Percentiles rank a stretch among this genome's conserved stretches.
Conservation (phyloP, 2,329 filamentous ascomycete species). For the Tolypocladium endophyticum region DNA sequence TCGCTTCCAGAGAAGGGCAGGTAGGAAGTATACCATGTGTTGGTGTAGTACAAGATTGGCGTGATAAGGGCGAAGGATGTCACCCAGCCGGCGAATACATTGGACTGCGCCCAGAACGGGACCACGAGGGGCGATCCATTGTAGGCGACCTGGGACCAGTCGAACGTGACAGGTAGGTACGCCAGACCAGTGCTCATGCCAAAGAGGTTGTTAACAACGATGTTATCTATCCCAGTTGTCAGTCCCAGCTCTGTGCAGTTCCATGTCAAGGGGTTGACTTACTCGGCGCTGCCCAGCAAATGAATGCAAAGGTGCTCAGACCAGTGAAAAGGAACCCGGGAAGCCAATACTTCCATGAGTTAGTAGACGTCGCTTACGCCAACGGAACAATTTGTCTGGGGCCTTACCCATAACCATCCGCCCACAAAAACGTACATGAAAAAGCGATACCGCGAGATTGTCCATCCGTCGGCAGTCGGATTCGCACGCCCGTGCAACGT, state of each 20-base stretch:
- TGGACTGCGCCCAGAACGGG: conserved; percentile 32
- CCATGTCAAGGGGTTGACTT: background rate
- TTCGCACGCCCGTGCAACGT: conserved; percentile 33
- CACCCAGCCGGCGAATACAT: conserved; percentile 32
- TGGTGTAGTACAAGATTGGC: conserved; percentile 35
- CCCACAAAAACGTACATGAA: conserved; percentile 18
- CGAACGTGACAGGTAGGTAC: conserved; percentile 44
- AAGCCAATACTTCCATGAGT: conserved; percentile 34
- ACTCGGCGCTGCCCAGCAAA: conserved; percentile 29
- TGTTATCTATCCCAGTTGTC: conserved; percentile 35
- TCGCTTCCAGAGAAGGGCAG: conserved; percentile 41
- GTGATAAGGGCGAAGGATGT: conserved; percentile 31
- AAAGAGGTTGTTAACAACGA: conserved; percentile 44
- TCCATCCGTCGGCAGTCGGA: conserved; percentile 30
- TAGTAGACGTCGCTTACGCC: conserved; percentile 29
- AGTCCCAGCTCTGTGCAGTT: too few relatives aligned
- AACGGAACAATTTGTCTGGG: conserved; percentile 23
- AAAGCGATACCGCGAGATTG: conserved; percentile 32
- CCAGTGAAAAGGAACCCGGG: conserved; percentile 38
- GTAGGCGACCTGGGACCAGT: conserved; percentile 31
- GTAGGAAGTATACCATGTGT: conserved; percentile 38
- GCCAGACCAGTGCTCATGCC: conserved; percentile 43
- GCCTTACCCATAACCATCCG: background rate
- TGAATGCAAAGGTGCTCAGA: conserved; percentile 43
- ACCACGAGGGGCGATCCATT: conserved; percentile 28